Evolutionary conservation across 2,329 filamentous ascomycete species (phyloP).

Genomic region (Mollisiaceae sp.): DNA sequence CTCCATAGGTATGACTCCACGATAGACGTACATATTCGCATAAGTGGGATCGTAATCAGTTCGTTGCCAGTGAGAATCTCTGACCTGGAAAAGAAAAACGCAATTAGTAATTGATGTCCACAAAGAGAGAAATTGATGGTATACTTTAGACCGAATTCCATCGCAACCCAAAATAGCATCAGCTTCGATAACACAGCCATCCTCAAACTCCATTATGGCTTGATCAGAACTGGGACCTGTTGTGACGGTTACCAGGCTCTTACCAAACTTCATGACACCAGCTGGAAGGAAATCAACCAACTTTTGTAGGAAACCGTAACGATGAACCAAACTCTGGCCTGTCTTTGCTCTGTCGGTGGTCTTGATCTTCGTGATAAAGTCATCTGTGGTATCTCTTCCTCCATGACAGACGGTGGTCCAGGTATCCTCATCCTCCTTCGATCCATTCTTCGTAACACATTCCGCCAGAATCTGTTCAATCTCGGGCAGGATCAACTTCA

Average conservation of each 20-base stretch:
- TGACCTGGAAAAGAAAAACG: neutral
- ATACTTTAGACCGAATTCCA: constrained; percentile 50
- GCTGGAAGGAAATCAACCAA: neutral
- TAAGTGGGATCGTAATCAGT: neutral
- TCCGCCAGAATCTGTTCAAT: neutral
- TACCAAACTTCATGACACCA: neutral
- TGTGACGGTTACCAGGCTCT: neutral
- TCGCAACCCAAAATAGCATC: constrained; percentile 62
- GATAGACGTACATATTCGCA: constrained; percentile 2
- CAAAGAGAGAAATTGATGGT: neutral
- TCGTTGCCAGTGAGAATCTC: neutral
- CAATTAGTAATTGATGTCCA: neutral
- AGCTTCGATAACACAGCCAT: constrained; percentile 48
- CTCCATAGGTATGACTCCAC: constrained; percentile 11
- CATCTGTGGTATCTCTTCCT: neutral
- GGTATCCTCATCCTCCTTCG: neutral
- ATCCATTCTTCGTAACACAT: neutral
- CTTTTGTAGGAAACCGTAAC: neutral
- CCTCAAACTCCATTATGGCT: constrained; percentile 42
- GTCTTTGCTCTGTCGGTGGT: neutral
- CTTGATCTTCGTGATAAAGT: neutral
- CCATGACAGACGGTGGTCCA: neutral
- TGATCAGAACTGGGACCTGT: neutral
- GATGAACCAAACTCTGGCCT: neutral
- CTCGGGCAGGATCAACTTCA: neutral